Base-by-base conservation (phyloP, 306 rosid genomes). In the Castanea mollissima region DNA sequence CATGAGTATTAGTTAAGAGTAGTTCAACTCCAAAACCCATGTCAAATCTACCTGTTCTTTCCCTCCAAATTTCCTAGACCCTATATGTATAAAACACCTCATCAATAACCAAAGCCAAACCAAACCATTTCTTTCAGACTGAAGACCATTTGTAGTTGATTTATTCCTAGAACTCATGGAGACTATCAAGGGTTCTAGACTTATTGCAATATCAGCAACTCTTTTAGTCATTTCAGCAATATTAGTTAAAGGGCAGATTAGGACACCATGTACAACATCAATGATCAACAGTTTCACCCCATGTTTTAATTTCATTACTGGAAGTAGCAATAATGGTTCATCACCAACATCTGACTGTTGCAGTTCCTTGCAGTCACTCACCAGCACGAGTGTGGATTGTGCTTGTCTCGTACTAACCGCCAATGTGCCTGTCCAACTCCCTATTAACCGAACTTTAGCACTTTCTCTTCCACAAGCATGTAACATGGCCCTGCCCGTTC, bases 281-380 rank as follows among this genome's bases (percentile, higher is more conserved):
- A 78, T 85, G 92, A 78, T 89, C 11, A 83, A 85, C 73, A 91
- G 71, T 78, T 83, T 95, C 88, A 90, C 97, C 51, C 98, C 97
- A 41, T 95, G 99, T 79, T 79, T 89, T 41, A 92, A 88, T n/a
- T 75, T 41, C 16, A 81, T 95, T 4, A 95, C 98, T 29, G 97
- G 97, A 76, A 92, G 99, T 72, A 89, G 76, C 79, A 83, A 75
- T 55, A 92, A 83, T 56, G 92, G 93, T 52, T 18, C 78, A 34
- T 8, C 64, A 18, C 92, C 91, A 62, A 60, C 87, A 64, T n/a
- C 67, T 11, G 76, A 78, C 1, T 93, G 97, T 20, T 95, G 99
- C 81, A 75, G 73, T 46, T 51, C 97, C 5, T 58, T 93, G 1
- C 84, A 86, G 74, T 69, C 91, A 34, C 60, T 92, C 72, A 25